Evolutionary conservation across 2,329 filamentous ascomycete genomes (phyloP).

Genomic region (Alternaria burnsii): DNA sequence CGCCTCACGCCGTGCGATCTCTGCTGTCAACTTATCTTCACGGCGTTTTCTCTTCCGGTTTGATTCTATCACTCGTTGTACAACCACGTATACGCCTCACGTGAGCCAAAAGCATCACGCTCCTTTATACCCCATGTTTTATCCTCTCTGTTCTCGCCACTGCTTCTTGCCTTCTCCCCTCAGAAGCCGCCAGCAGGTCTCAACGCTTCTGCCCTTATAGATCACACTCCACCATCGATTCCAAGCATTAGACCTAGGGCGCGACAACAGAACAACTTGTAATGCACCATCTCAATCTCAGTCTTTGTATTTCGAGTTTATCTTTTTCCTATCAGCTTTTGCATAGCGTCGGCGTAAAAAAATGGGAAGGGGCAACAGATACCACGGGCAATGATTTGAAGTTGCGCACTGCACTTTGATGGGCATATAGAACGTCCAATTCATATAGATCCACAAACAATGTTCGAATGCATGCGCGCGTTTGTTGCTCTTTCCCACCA

Average conservation of each 20-base stretch:
- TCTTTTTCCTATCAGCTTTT: constrained; percentile 22
- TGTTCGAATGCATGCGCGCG: constrained; percentile 29
- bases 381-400: constrained; percentile 19
- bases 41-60: constrained; percentile 1
- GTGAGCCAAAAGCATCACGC: constrained; percentile 23
- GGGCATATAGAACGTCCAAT: not conserved
- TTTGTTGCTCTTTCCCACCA: constrained; percentile 30
- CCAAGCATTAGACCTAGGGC: constrained; percentile 17
- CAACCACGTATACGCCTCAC: constrained; percentile 11
- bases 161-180: constrained; percentile 1
- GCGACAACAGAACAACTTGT: constrained; percentile 16
- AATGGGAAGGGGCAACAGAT: constrained; percentile 25
- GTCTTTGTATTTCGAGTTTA: not conserved
- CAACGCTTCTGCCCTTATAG: constrained; percentile 26
- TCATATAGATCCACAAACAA: constrained; percentile 7
- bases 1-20: not conserved
- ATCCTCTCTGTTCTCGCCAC: constrained; percentile 6
- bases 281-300: constrained; percentile 17
- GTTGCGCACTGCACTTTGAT: constrained; percentile 3
- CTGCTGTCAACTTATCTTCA: not conserved
- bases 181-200: constrained; percentile 29
- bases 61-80: constrained; percentile 22
- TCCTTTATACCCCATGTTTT: constrained; percentile 25
- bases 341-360: constrained; percentile 39
- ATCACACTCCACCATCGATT: constrained; percentile 1